Conservation (phyloP, 2,329 filamentous ascomycete species). For the Alternaria sp. region DNA sequence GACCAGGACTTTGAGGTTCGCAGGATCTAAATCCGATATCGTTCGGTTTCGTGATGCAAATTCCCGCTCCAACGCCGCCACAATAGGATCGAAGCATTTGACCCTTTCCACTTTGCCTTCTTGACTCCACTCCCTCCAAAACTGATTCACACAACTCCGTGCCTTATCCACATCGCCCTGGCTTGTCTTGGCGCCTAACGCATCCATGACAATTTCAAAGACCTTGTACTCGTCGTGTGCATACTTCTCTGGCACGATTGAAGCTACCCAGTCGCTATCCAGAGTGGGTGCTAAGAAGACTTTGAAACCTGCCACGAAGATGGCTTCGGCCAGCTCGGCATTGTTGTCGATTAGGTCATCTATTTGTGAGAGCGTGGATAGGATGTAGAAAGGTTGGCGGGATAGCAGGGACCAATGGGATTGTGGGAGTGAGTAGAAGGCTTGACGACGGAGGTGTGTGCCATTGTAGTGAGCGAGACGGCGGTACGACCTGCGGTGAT, state of each 20-base stretch:
- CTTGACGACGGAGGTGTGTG: slow-evolving; percentile 87
- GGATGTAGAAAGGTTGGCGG: slow-evolving; percentile 79
- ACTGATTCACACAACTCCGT: slow-evolving; percentile 87
- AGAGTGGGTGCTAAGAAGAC: slow-evolving; percentile 45
- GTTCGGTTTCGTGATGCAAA: slow-evolving; percentile 38
- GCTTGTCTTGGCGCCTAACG: slow-evolving; percentile 76
- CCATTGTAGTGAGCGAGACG: slow-evolving; percentile 86
- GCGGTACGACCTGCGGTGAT: slow-evolving; percentile 74
- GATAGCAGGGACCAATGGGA: slow-evolving; percentile 85
- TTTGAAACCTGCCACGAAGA: slow-evolving; percentile 64
- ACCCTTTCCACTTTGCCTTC: slow-evolving; percentile 77
- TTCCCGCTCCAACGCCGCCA: slow-evolving; percentile 64
- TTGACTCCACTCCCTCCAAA: slow-evolving; percentile 92
- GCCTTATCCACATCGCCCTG: slow-evolving; percentile 86
- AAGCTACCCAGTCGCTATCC: slow-evolving; percentile 46
- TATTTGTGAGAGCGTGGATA: slow-evolving; percentile 78
- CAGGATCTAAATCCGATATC: slow-evolving; percentile 49
- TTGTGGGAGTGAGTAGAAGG: slow-evolving; percentile 89
- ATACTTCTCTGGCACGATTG: slow-evolving; percentile 43
- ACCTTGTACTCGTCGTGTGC: slow-evolving; percentile 41
- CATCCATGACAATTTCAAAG: slow-evolving; percentile 60
- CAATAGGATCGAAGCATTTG: slow-evolving; percentile 78
- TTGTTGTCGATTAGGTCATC: slow-evolving; percentile 92
- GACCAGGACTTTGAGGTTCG: slow-evolving; percentile 73
- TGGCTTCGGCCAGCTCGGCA: slow-evolving; percentile 79